These are phyloP conservation scores for Nepenthes mirabilis DNA, from an alignment of 148 eudicot species.

Conservation along the genomic window DNA sequence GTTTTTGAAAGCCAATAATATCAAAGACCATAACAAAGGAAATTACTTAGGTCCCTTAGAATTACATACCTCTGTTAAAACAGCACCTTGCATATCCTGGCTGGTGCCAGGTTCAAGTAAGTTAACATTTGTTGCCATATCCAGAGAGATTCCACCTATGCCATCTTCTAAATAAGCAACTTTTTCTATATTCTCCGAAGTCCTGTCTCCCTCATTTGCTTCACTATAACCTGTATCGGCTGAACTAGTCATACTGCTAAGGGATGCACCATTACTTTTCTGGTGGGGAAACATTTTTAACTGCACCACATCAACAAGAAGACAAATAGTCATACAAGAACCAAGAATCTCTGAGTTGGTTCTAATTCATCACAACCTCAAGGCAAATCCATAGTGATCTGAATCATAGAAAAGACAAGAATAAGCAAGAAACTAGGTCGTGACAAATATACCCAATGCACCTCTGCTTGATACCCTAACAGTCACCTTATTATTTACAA, in stretches of 20 bases:
- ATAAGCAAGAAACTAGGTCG: no score
- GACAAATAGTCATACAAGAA: not conserved
- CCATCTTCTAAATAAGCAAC: slow-evolving; percentile 28
- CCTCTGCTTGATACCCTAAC: no score
- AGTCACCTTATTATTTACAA: no score
- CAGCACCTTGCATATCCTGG: slow-evolving; percentile 26
- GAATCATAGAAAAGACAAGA: no score
- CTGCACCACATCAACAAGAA: slow-evolving; percentile 29
- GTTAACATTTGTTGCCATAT: slow-evolving; percentile 26
- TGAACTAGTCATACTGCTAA: slow-evolving; percentile 15
- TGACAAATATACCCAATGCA: no score
- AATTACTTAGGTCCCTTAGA: slow-evolving; percentile 3
- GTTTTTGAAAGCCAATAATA: not conserved
- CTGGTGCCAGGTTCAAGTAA: slow-evolving; percentile 24
- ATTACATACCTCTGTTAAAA: slow-evolving; percentile 61
- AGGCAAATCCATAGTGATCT: not conserved
- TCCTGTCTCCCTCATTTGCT: slow-evolving; percentile 26
- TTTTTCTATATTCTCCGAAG: slow-evolving; percentile 36
- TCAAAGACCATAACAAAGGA: slow-evolving; percentile 3
- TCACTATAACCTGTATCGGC: slow-evolving; percentile 18
- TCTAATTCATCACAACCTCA: not conserved
- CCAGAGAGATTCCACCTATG: slow-evolving; percentile 41
- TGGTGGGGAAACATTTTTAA: slow-evolving; percentile 33
- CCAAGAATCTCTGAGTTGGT: not conserved
- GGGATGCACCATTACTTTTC: slow-evolving; percentile 12